phyloP scores from a whole-genome alignment of 2,329 filamentous ascomycete species.

The Fusarium sp. region DNA sequence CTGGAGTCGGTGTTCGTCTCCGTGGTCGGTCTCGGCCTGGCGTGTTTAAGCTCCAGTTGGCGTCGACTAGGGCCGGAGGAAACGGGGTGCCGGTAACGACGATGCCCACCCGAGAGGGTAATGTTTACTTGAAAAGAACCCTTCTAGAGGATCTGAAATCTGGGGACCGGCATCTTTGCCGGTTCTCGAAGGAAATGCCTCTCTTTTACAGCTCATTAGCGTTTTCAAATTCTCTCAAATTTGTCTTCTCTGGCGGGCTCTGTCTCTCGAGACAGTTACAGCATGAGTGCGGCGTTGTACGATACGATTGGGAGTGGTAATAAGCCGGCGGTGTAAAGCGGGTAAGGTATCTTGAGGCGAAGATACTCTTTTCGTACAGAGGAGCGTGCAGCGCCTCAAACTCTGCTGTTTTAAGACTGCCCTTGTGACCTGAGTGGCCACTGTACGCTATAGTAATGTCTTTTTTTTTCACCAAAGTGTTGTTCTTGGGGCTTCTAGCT shows the following conservation, averaged over 20 bases:
- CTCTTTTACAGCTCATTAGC: constrained; percentile 14
- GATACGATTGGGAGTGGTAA: constrained; percentile 10
- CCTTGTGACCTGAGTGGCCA: constrained; percentile 16
- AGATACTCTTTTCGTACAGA: neutral
- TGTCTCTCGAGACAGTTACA: neutral
- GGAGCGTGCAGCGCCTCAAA: constrained; percentile 14
- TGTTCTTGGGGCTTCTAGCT: neutral
- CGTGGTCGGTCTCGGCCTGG: constrained; percentile 34
- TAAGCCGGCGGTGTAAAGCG: constrained; percentile 25
- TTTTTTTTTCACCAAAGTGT: neutral
- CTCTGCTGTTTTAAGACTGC: constrained; percentile 8
- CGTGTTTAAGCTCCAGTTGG: constrained; percentile 31
- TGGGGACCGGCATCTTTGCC: constrained; percentile 31
- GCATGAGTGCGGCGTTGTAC: constrained; percentile 8
- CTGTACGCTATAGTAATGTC: neutral
- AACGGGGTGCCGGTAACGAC: constrained; percentile 33
- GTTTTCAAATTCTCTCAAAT: neutral
- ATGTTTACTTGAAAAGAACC: constrained; percentile 30
- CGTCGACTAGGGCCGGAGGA: constrained; percentile 30
- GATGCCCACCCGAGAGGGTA: constrained; percentile 20
- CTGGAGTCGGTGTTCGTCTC: constrained; percentile 24
- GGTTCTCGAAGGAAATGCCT: constrained; percentile 28
- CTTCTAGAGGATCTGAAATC: constrained; percentile 15
- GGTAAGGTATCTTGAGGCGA: constrained; percentile 17
- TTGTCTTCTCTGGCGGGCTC: constrained; percentile 8